These are phyloP conservation scores for Hypoxylon sp. DNA, from an alignment of 2,329 filamentous ascomycete species.

Conservation along the genomic window DNA sequence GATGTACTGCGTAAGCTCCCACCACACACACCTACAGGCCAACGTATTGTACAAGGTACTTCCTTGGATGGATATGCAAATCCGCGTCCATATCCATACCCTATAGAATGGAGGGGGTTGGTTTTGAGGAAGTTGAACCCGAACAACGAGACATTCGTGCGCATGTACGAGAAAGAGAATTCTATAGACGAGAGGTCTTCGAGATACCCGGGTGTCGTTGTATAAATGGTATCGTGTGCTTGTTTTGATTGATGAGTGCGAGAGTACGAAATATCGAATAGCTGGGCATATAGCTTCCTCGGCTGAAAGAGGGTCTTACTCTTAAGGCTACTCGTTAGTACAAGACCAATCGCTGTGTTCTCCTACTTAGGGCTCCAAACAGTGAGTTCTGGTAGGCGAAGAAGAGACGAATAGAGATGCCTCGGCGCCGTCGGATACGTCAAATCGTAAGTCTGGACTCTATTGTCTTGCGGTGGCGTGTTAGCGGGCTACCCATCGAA, in stretches of 20 bases:
- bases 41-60: neutral
- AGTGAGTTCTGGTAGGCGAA: conserved; percentile 1
- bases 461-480: conserved; percentile 8
- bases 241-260: conserved; percentile 14
- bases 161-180: neutral
- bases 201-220: too few relatives aligned
- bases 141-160: conserved; percentile 15
- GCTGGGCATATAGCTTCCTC: conserved; percentile 19
- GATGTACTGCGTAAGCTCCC: too few relatives aligned
- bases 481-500: conserved; percentile 2
- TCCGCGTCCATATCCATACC: too few relatives aligned
- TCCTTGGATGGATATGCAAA: neutral
- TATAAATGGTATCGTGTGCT: neutral
- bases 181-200: too few relatives aligned
- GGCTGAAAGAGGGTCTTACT: conserved; percentile 26
- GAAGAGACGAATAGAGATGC: conserved; percentile 5
- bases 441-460: conserved; percentile 5
- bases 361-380: conserved; percentile 1
- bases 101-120: conserved; percentile 14
- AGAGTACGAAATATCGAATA: conserved; percentile 15
- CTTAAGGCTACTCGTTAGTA: conserved; percentile 6
- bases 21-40: conserved; percentile 5
- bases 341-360: conserved; percentile 4
- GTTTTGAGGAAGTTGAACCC: conserved; percentile 21
- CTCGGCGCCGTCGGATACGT: neutral